Evolutionary conservation across 306 rosid genomes (phyloP), one percentile per base, ranked within the genome.

Genomic region (Canavalia ensiformis): DNA sequence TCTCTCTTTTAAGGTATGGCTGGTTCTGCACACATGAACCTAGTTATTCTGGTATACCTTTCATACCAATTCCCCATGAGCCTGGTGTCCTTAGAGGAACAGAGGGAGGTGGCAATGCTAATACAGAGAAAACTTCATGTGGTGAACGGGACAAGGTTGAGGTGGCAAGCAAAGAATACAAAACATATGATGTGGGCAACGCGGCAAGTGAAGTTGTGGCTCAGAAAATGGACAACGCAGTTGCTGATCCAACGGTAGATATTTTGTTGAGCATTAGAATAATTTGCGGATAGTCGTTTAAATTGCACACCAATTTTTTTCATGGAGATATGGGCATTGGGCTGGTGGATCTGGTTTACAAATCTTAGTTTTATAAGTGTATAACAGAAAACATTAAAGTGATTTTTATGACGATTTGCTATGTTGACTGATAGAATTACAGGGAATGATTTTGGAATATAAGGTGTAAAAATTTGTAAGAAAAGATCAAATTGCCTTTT

Each of bases 1-100:
- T 83, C 45, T 82, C 73, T 28, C 80, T 56, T 75, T 81, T 8
- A 74, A 95, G 99, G 94, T 95, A 91, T 81, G 99, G 97, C 62
- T 95, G 99, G 98, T 87, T 89, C 82, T 81, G 75, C 67, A 68
- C 12, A 64, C 59, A 74, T 12, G 88, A 87, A 42, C 77, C 77
- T 50, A 52, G 74, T 60, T 13, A 78, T 49, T 50, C 50, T 31
- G 76, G 68, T 60, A 81, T 81, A 78, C 84, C 80, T 75, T 74
- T 83, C 25, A 57, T 80, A 37, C 68, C 86, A n/a, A 57, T 67
- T 82, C 79, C 88, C 51, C 7, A 9, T 46, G 65, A 62, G 45
- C 77, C 62, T 58, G 73, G 69, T 70, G 83, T 69, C 25, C 82
- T 78, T 55, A 81, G 86, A 70, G 81, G 66, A 28, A 47, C 47